Conservation (phyloP, 1,284 basidiomycete genomes). For the Ceraceosorus guamensis region DNA sequence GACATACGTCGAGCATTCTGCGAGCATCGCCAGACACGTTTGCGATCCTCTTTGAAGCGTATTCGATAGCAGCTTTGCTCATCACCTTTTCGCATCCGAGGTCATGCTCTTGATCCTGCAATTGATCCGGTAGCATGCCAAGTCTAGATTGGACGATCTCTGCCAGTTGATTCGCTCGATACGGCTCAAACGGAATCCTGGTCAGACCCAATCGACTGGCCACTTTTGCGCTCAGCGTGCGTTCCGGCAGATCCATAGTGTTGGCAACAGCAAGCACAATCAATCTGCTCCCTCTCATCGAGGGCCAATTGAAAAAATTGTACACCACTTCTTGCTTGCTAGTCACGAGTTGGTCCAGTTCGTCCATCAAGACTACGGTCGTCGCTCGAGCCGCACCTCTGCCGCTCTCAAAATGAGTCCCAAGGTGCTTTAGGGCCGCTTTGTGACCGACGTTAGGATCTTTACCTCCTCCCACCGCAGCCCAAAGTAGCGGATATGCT, state of each 20-base stretch:
- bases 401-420: conserved; percentile 26
- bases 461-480: conserved; percentile 21
- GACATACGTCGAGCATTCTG: conserved; percentile 84
- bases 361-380: conserved; percentile 94
- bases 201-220: conserved; percentile 89
- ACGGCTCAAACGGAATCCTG: conserved; percentile 89
- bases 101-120: conserved; percentile 8
- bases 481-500: conserved; percentile 43
- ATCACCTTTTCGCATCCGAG: conserved; percentile 58
- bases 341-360: conserved; percentile 91
- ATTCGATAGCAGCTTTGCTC: conserved; percentile 67
- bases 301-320: conserved; percentile 99
- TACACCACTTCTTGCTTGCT: conserved; percentile 96
- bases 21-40: conserved; percentile 91
- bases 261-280: conserved; percentile 96
- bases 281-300: conserved; percentile 72
- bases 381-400: conserved; percentile 18
- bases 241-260: conserved; percentile 94
- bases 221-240: conserved; percentile 84
- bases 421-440: conserved; percentile 27
- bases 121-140: conserved; percentile 18
- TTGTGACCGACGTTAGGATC: conserved; percentile 15
- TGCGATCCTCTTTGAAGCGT: conserved; percentile 84
- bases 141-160: conserved; percentile 80
- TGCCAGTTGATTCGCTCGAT: conserved; percentile 70